These are phyloP conservation scores for Phycomyces blakesleeanus DNA, from an alignment of 192 early-diverging fungal species.

Conservation along the genomic window DNA sequence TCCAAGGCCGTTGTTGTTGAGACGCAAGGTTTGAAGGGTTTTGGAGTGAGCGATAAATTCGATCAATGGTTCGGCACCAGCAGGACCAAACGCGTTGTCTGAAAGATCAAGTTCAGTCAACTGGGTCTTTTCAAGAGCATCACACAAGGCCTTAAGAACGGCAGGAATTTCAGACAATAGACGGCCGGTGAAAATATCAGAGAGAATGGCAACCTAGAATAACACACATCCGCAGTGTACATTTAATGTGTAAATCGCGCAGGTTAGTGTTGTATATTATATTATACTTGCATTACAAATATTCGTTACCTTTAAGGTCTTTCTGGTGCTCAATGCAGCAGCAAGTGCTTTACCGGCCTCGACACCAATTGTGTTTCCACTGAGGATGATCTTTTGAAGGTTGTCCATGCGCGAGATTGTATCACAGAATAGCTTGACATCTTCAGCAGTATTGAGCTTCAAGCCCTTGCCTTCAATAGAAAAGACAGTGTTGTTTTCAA, in stretches of 20 bases:
- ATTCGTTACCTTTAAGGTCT: slow-evolving; percentile 73
- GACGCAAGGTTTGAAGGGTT: slow-evolving; percentile 75
- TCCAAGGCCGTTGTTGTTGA: slow-evolving; percentile 98
- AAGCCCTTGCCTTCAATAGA: slow-evolving; percentile 85
- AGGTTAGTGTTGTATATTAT: background rate
- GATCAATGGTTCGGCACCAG: slow-evolving; percentile 84
- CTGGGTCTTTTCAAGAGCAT: slow-evolving; percentile 76
- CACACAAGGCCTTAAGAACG: slow-evolving; percentile 76
- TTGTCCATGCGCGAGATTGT: slow-evolving; percentile 62
- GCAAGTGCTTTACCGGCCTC: slow-evolving; percentile 84
- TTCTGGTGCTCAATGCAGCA: slow-evolving; percentile 60
- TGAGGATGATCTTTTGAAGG: slow-evolving; percentile 68
- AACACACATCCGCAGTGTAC: background rate
- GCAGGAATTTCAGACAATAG: slow-evolving; percentile 86
- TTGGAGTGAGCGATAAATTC: slow-evolving; percentile 80
- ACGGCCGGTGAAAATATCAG: slow-evolving; percentile 94
- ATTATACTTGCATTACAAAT: too few species aligned
- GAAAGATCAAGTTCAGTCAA: slow-evolving; percentile 82
- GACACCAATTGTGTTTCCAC: slow-evolving; percentile 92
- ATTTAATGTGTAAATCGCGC: too few species aligned
- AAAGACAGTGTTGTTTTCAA: slow-evolving; percentile 54
- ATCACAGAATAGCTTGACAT: slow-evolving; percentile 72
- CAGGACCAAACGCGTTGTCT: slow-evolving; percentile 98
- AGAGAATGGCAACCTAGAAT: slow-evolving; percentile 71
- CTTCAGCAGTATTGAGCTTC: slow-evolving; percentile 81